Base-by-base conservation (phyloP, 306 rosid genomes). In the Trifolium pratense region DNA sequence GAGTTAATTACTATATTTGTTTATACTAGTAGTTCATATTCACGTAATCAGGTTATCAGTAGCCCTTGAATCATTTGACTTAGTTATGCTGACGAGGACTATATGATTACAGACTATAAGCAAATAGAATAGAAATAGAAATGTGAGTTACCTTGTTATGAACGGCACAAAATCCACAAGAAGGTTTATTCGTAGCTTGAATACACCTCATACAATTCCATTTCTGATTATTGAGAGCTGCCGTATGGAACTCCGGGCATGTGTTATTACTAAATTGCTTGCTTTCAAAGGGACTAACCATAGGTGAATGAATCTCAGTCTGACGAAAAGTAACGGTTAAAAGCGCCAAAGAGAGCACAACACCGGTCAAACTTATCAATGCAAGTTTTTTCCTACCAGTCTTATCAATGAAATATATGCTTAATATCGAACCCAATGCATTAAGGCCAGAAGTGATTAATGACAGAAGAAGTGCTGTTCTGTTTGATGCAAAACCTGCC, bases 91-190 rank as follows among this genome's bases (percentile, higher is more conserved):
- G n/a, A n/a, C n/a, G n/a, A n/a, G n/a, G n/a, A n/a, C n/a, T 21
- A 21, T 21, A 21, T 21, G 25, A 4, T 29, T 29, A 29, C 5
- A 4, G 32, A 4, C 32, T 29, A 29, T 4, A 4, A 29, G 0
- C 32, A 3, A 29, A 29, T 29, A n/a, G n/a, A n/a, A n/a, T n/a
- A n/a, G n/a, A n/a, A n/a, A n/a, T n/a, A 3, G 31, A 49, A n/a
- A 17, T 7, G 60, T 10, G 48, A 59, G 31, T 63, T 83, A 86
- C 92, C 90, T 75, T 86, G 49, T 18, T 4, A 43, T n/a, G 6
- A 11, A 78, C 75, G 46, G 92, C 92, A 71, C 90, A 88, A 68
- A 79, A 88, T 2, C 90, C 92, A 72, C 88, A 88, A 18, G 66
- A 40, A 5, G 88, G 39, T 1, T 36, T 36, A 6, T 36, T 75